These are phyloP conservation scores for Aaosphaeria pasadenensis DNA, from an alignment of 2,329 filamentous ascomycete species.

Conservation along the genomic window DNA sequence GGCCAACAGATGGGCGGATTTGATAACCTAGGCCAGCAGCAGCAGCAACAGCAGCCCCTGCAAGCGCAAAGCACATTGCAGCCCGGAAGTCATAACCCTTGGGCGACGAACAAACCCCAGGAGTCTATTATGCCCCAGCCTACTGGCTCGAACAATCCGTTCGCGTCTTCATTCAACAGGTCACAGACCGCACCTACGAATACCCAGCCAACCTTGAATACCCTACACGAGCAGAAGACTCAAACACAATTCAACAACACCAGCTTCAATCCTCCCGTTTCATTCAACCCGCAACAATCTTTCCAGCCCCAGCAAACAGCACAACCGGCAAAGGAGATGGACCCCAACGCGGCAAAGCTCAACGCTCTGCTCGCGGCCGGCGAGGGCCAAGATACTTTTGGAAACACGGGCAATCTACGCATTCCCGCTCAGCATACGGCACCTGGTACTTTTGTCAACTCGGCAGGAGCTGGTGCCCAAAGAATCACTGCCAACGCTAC, in stretches of 20 bases:
- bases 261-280: conserved; percentile 47
- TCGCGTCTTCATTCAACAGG: conserved; percentile 68
- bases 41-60: conserved; percentile 47
- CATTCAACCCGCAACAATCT: conserved; percentile 39
- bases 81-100: conserved; percentile 90
- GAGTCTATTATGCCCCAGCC: conserved; percentile 74
- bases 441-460: conserved; percentile 95
- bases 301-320: conserved; percentile 39
- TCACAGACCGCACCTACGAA: conserved; percentile 57
- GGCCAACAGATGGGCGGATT: conserved; percentile 23
- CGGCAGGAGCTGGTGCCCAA: conserved; percentile 76
- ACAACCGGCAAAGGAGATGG: conserved; percentile 37
- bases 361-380: conserved; percentile 83
- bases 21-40: conserved; percentile 31
- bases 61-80: conserved; percentile 63
- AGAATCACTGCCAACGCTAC: conserved; percentile 66
- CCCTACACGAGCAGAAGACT: conserved; percentile 80
- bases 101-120: conserved; percentile 63
- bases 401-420: conserved; percentile 92
- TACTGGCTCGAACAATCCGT: conserved; percentile 97
- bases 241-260: conserved; percentile 60
- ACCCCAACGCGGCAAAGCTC: conserved; percentile 68
- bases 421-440: conserved; percentile 96
- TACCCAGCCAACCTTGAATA: conserved; percentile 68
- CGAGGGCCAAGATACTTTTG: conserved; percentile 87